Evolutionary conservation across 371 early-diverging fungal species (phyloP), one percentile per base, ranked within the genome.

Genomic region (Rhizopus sp.): DNA sequence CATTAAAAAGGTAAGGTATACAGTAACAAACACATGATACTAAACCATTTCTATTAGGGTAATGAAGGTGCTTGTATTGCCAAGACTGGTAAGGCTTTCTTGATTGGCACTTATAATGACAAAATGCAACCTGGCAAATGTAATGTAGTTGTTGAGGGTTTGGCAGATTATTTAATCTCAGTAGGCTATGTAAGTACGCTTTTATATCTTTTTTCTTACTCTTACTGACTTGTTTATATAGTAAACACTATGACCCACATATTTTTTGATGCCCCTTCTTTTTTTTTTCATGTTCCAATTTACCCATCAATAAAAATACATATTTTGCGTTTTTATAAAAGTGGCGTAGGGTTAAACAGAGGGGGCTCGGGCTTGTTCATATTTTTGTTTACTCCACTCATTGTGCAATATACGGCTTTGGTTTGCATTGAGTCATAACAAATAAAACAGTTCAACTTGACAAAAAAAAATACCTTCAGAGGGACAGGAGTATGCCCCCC

Each of bases 131-230:
- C 91, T 16, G 94, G 92, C 34, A 79, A 82, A 54, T 91, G 91
- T 64, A 91, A 83, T 71, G 79, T 74, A 64, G 83, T 87, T 51
- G 90, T 95, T 53, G 93, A 93, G 69, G 73, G 66, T 23, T 78
- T 97, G 58, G 94, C 87, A 46, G 90, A 92, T 59, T 93, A 95
- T 77, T 84, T 97, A 60, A 85, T 83, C 55, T 64, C 78, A 50
- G 73, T 80, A 35, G 80, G 75, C 60, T 95, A 89, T 64, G 85
- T 85, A 80, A 71, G 86, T 78, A 42, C 6, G 29, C 15, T 12
- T 17, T 7, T 32, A 46, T 31, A 33, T 48, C 32, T 44, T 50
- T 34, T 40, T 41, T 12, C 2, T 41, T 32, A 39, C 45, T 41
- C 13, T 37, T 31, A 30, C 31, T 50, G 12, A 34, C 30, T 34